Evolutionary conservation across 2,329 filamentous ascomycete species (phyloP).

Genomic region (Talaromyces atroroseus): DNA sequence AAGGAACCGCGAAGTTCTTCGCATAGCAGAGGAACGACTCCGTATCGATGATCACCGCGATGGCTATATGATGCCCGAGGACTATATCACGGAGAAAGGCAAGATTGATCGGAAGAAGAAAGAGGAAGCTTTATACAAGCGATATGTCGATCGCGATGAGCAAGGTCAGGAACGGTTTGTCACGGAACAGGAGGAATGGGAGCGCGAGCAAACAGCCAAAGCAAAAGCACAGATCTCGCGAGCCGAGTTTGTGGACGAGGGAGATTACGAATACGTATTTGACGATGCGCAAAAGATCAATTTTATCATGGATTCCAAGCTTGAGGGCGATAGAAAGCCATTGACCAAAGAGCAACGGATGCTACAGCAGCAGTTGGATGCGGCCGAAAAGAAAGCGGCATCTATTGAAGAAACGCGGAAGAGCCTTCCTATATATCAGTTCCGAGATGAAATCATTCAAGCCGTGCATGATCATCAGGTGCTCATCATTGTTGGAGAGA

Average conservation of each 20-base stretch:
- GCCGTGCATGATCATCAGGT: constrained; percentile 83
- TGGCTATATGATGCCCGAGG: constrained; percentile 88
- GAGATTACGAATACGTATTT: constrained; percentile 87
- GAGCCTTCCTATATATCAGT: constrained; percentile 82
- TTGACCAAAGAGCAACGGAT: constrained; percentile 73
- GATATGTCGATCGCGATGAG: constrained; percentile 82
- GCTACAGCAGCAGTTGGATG: constrained; percentile 75
- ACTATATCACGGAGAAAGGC: constrained; percentile 90
- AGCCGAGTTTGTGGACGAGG: constrained; percentile 68
- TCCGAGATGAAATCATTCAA: constrained; percentile 77
- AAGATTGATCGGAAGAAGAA: constrained; percentile 85
- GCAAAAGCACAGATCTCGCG: constrained; percentile 79
- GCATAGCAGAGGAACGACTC: constrained; percentile 75
- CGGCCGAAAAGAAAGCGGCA: constrained; percentile 79
- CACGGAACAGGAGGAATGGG: constrained; percentile 95
- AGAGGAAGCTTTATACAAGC: constrained; percentile 80
- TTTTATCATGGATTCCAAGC: constrained; percentile 68
- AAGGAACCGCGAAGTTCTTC: constrained; percentile 75
- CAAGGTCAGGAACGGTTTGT: constrained; percentile 83
- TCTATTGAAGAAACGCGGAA: constrained; percentile 90
- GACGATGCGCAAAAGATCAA: constrained; percentile 84
- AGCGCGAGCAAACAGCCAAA: constrained; percentile 79
- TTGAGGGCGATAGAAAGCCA: constrained; percentile 65
- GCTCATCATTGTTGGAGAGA: constrained; percentile 89
- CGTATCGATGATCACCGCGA: constrained; percentile 87